A percentile compares a stretch with the other conserved stretches of the same genome.
phyloP scores from a whole-genome alignment of 257 asterid genomes.

The Euphrasia confusa region DNA sequence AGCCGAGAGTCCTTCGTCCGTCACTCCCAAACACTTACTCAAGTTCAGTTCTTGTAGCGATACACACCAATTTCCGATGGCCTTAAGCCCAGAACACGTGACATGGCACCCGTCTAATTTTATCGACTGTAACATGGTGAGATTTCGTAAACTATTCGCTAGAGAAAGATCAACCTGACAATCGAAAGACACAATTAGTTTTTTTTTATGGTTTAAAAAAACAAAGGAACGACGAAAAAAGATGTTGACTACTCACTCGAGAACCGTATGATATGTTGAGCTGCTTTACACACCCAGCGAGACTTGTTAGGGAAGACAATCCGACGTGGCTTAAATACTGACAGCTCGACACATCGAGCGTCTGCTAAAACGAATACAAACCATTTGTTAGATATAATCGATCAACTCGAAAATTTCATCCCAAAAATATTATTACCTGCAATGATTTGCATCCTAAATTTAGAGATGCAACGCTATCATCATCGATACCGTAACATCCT shows the following conservation, averaged over 20 bases:
- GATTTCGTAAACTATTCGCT: conserved; percentile 66
- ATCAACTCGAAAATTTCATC: too few relatives aligned
- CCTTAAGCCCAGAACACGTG: conserved; percentile 72
- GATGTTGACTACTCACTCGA: conserved; percentile 41
- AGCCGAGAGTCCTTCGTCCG: conserved; percentile 78
- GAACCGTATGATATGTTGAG: conserved; percentile 71
- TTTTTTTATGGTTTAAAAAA: background rate
- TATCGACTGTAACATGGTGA: conserved; percentile 56
- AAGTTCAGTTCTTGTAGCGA: conserved; percentile 71
- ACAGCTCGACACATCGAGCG: conserved; percentile 85
- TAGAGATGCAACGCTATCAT: conserved; percentile 61
- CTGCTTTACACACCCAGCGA: conserved; percentile 53
- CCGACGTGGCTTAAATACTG: conserved; percentile 67
- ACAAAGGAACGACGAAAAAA: background rate
- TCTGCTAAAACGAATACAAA: conserved; percentile 35
- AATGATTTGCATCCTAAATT: conserved; percentile 62
- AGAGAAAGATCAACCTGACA: conserved; percentile 76
- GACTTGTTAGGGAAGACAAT: conserved; percentile 63
- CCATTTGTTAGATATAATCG: background rate
- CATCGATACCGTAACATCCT: conserved; percentile 84
- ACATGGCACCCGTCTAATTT: conserved; percentile 81
- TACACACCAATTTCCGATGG: conserved; percentile 66
- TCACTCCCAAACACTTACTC: conserved; percentile 77
- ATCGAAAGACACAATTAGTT: conserved; percentile 15
- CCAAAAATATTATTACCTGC: conserved; percentile 38